Evolutionary conservation across 169 alveolate species (phyloP), one percentile per base, ranked within the genome.

Genomic region (Plasmodium vivax): DNA sequence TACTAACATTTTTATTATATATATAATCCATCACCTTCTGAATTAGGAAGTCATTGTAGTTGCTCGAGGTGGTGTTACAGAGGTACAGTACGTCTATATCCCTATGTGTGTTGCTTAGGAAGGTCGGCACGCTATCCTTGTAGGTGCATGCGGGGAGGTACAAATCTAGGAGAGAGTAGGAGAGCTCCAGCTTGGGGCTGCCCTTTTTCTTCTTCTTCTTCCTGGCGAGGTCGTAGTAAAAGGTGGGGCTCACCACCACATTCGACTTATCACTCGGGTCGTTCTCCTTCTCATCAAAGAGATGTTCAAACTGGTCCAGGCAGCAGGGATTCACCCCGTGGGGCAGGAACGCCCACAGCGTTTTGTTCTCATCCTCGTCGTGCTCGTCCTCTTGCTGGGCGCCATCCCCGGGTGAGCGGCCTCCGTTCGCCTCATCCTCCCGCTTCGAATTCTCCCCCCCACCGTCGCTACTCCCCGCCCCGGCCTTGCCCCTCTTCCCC

Each of bases 261-360:
- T 56, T 51, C 8, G 45, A 54, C 9, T 0, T 34, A 14, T 58
- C 34, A 14, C 23, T 45, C 32, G 38, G 19, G 1, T 16, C 71
- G 10, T 19, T 68, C 23, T 23, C 79, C 14, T 58, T 68, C 38
- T 62, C 2, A 7, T 80, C 71, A 36, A 90, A 90, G 3, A 62
- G 62, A 34, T 38, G 19, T 79, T 90, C 58, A 5, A 80, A 43
- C 0, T 90, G 6, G 2, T 81, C 54, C 32, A 62, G 43, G 45
- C 94, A 90, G 36, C 94, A 90, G 19, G 77, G 88, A 54, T 90
- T 90, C 73, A 90, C 90, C 5, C 91, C 94, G 79, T 90, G 94
- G 3, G 94, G 94, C 41, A 90, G 54, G 51, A 90, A 90, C 3
- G 94, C 94, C 94, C 94, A 90, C 19, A 90, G 34, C 0, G 94